Evolutionary conservation across 2,329 filamentous ascomycete species (phyloP), one percentile per base, ranked within the genome.

Genomic region (Ophiocordyceps camponoti-saundersi): DNA sequence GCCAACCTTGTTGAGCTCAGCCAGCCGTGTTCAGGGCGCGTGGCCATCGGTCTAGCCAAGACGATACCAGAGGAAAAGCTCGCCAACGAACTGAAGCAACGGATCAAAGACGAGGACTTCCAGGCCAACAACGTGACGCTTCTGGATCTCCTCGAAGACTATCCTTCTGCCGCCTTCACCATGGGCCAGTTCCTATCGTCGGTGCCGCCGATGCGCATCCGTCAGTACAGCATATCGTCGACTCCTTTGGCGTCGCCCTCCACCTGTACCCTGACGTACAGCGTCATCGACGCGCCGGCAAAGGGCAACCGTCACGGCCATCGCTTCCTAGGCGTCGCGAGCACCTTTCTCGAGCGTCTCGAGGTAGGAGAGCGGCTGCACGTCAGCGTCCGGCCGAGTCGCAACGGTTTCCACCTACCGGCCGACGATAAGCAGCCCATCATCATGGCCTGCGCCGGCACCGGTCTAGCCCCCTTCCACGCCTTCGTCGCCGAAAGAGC

Each of bases 171-270:
- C 30, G 62, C 72, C 3, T 61, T 90, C 0, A 71, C 82, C 0
- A 71, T 92, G 22, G 72, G 72, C 3, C 64, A 75, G 18, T 90
- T 83, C 65, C 68, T 92, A 8, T 69, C 71, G 32, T 80, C 87
- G 70, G 72, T 88, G 1, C 82, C 82, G 2, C 80, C 84, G 0
- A 85, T 92, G 79, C 78, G 83, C 26, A 71, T 85, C 39, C 74
- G 83, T n/a, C 80, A 85, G 59, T 88, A 88, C 54, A 85, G 79
- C 30, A 86, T 89, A 56, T 87, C 83, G 0, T 87, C 82, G 0
- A 85, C 82, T 0, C 81, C 83, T 0, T 67, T 85, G 0, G 68
- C 66, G 51, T 71, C 80, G 50, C 67, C 74, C 0, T 65, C 63
- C 12, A 68, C 68, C 48, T 72, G 74, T 45, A 79, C 80, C 0